A percentile compares a stretch with the other conserved stretches of the same genome.
Evolutionary conservation across 2,329 filamentous ascomycete genomes (phyloP).

Genomic region (Phaeoacremonium minimum): DNA sequence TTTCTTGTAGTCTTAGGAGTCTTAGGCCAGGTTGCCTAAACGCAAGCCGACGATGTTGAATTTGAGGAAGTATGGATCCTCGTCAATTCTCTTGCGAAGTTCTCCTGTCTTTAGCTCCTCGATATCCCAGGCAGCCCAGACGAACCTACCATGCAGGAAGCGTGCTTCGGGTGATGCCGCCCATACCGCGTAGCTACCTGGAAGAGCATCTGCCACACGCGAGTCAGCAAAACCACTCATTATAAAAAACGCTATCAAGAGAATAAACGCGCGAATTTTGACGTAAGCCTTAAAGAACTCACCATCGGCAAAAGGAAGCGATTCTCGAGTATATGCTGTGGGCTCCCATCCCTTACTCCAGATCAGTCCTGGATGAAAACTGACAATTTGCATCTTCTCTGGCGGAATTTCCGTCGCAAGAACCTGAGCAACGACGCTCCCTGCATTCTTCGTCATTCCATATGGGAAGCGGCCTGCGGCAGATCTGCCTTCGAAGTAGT

Average conservation of each 20-base stretch:
- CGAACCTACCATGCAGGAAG: slow-evolving; percentile 6
- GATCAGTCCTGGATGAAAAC: slow-evolving; percentile 16
- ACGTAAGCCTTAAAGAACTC: no score
- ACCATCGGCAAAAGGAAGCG: neutral
- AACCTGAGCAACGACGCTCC: slow-evolving; percentile 11
- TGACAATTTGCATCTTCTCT: slow-evolving; percentile 15
- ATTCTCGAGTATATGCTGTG: neutral
- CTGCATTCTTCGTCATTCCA: slow-evolving; percentile 14
- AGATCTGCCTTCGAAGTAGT: slow-evolving; percentile 8
- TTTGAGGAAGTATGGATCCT: slow-evolving; percentile 4
- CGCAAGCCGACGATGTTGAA: slow-evolving; percentile 2
- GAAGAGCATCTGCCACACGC: neutral
- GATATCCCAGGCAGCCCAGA: slow-evolving; percentile 6
- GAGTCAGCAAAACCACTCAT: no score
- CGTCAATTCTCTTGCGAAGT: slow-evolving; percentile 3
- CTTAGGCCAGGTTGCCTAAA: neutral
- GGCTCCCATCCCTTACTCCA: neutral
- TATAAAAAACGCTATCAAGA: no score
- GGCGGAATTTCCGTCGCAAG: slow-evolving; percentile 11
- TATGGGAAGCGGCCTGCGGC: slow-evolving; percentile 7
- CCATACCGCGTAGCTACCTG: slow-evolving; percentile 2
- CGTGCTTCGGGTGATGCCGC: slow-evolving; percentile 5
- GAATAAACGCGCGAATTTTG: no score
- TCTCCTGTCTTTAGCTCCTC: slow-evolving; percentile 5
- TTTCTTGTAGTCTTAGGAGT: no score